These are phyloP conservation scores for Alternaria alternata DNA, from an alignment of 2,329 filamentous ascomycete species.

Conservation along the genomic window DNA sequence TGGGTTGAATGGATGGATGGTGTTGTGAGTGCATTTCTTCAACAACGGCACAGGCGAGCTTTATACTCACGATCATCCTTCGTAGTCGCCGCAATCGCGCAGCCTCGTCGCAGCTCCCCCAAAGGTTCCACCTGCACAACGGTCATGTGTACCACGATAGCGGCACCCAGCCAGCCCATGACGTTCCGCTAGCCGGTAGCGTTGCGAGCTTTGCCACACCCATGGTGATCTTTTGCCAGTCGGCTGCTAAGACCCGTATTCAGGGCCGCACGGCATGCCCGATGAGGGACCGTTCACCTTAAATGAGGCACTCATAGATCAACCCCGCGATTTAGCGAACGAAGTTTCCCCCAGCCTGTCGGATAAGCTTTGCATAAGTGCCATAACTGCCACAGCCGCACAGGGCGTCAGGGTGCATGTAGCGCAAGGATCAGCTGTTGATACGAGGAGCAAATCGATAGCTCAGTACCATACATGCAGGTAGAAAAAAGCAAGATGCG, in stretches of 20 bases:
- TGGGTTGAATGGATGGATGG: slow-evolving; percentile 1
- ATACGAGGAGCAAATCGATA: slow-evolving; percentile 21
- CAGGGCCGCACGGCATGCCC: slow-evolving; percentile 11
- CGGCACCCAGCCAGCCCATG: slow-evolving; percentile 14
- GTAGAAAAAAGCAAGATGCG: slow-evolving; percentile 7
- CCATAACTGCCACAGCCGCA: slow-evolving; percentile 12
- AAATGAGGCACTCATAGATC: slow-evolving; percentile 27
- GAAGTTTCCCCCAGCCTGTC: slow-evolving; percentile 15
- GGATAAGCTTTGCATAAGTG: slow-evolving; percentile 20
- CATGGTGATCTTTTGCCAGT: slow-evolving; percentile 4
- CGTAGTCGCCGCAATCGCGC: slow-evolving; percentile 2
- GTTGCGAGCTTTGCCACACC: slow-evolving; percentile 14
- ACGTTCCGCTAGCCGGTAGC: slow-evolving; percentile 18
- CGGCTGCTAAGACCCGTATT: slow-evolving; percentile 12
- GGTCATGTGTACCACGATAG: slow-evolving; percentile 22
- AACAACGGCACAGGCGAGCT: slow-evolving; percentile 6
- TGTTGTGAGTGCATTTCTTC: not conserved
- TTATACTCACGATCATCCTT: slow-evolving; percentile 15
- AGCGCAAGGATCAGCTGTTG: slow-evolving; percentile 8
- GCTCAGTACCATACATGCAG: slow-evolving; percentile 11
- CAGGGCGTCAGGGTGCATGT: slow-evolving; percentile 9
- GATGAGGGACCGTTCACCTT: slow-evolving; percentile 10
- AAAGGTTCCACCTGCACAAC: slow-evolving; percentile 16
- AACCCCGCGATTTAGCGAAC: slow-evolving; percentile 22
- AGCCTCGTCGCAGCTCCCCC: slow-evolving; percentile 13